phyloP scores from a whole-genome alignment of 352 stramenopile genomes.

The Globisporangium spinosum region DNA sequence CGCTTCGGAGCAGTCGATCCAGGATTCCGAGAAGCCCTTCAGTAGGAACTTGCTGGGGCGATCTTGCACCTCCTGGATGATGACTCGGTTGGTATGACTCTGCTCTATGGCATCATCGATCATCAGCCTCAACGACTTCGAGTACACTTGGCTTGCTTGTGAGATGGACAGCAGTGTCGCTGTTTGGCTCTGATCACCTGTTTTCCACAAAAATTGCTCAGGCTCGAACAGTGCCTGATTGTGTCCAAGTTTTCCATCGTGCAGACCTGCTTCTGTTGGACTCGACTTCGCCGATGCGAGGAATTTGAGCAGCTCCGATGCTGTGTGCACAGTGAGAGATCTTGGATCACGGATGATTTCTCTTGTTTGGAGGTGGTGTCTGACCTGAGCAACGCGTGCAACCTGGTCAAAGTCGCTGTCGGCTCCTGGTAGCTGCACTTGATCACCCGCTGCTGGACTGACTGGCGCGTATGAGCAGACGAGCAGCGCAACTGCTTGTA shows the following conservation, averaged over 20 bases:
- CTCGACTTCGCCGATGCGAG: background rate
- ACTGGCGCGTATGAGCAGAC: conserved; percentile 16
- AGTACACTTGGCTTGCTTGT: conserved; percentile 7
- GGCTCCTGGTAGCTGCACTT: background rate
- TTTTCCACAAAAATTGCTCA: conserved; percentile 6
- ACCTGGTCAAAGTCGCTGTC: background rate
- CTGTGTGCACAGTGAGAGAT: background rate
- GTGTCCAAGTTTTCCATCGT: background rate
- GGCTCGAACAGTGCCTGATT: background rate
- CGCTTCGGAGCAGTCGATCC: conserved; percentile 14
- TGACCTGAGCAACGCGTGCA: conserved; percentile 12
- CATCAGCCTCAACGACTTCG: background rate
- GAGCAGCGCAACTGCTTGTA: conserved; percentile 15
- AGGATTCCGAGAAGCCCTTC: conserved; percentile 1
- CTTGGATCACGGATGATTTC: conserved; percentile 1
- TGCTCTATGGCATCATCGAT: background rate
- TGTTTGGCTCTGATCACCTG: background rate
- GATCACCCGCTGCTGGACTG: background rate
- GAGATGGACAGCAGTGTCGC: background rate
- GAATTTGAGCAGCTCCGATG: conserved; percentile 11
- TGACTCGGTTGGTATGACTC: background rate
- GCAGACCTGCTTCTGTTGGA: background rate
- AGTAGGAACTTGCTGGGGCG: background rate
- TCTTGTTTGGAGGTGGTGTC: conserved; percentile 6
- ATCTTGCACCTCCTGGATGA: background rate